phyloP scores from a whole-genome alignment of 192 early-diverging fungal genomes.

The Thoreauomyces humboldtii region DNA sequence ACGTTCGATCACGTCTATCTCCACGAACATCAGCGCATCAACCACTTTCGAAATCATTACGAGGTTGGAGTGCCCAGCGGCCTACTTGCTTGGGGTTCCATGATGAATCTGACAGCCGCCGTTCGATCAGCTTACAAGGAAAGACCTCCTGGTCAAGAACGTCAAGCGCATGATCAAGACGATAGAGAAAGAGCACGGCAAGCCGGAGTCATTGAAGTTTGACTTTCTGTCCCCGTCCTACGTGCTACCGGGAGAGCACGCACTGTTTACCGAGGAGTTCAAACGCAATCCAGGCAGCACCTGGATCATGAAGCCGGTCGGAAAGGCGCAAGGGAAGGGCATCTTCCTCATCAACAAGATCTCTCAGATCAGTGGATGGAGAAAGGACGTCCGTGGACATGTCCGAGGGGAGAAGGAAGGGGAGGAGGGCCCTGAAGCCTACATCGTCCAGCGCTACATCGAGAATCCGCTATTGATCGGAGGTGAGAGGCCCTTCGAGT shows the following conservation, averaged over 20 bases:
- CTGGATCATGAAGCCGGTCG: slow-evolving; percentile 71
- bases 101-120: too few relatives aligned
- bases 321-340: slow-evolving; percentile 68
- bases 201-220: slow-evolving; percentile 55
- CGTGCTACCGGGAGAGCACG: slow-evolving; percentile 61
- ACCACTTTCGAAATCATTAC: slow-evolving; percentile 67
- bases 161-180: slow-evolving; percentile 67
- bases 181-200: slow-evolving; percentile 58
- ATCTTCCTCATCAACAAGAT: slow-evolving; percentile 67
- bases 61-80: slow-evolving; percentile 53
- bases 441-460: slow-evolving; percentile 65
- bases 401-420: slow-evolving; percentile 24
- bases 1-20: slow-evolving; percentile 65
- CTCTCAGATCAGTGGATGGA: slow-evolving; percentile 57
- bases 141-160: slow-evolving; percentile 67
- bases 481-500: slow-evolving; percentile 28
- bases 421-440: slow-evolving; percentile 53
- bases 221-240: slow-evolving; percentile 59
- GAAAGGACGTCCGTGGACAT: slow-evolving; percentile 44
- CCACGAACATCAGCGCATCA: slow-evolving; percentile 56
- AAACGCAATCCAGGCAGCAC: slow-evolving; percentile 58
- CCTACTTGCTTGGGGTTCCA: too few relatives aligned
- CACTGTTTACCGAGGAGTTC: slow-evolving; percentile 66
- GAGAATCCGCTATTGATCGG: slow-evolving; percentile 64
- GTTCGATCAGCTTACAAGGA: slow-evolving; percentile 62